Conservation (phyloP, 2,329 filamentous ascomycete genomes). For the Fusarium hainanense region DNA sequence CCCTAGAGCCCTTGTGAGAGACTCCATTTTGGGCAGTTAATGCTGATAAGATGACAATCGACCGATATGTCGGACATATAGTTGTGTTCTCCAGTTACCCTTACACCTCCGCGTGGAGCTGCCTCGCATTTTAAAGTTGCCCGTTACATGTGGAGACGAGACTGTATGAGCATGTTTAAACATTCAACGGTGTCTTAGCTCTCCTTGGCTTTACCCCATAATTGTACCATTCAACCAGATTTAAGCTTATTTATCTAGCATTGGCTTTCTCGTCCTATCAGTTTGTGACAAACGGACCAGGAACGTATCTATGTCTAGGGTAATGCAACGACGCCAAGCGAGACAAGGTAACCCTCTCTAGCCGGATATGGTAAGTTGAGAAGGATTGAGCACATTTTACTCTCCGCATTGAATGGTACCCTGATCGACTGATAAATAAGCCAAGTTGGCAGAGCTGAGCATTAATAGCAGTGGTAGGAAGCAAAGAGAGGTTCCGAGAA, state of each 20-base stretch:
- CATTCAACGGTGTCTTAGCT: background rate
- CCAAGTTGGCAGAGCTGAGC: too few species aligned
- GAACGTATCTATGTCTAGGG: background rate
- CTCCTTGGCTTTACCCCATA: background rate
- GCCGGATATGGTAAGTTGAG: background rate
- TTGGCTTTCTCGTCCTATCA: background rate
- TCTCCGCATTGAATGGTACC: background rate
- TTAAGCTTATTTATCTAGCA: background rate
- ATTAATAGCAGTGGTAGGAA: too few species aligned
- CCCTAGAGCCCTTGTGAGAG: background rate
- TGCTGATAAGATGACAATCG: too few species aligned
- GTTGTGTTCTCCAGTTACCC: background rate
- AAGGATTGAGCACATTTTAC: background rate
- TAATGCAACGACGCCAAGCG: background rate
- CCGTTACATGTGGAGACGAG: background rate
- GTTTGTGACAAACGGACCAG: background rate
- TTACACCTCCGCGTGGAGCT: too few species aligned
- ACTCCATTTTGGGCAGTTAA: background rate
- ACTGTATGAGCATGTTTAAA: background rate
- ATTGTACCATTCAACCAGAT: too few species aligned
- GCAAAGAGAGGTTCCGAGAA: accelerated
- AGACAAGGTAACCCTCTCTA: background rate
- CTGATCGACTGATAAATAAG: background rate
- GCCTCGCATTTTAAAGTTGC: too few species aligned
- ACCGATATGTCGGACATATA: too few species aligned